phyloP scores from a whole-genome alignment of 2,329 filamentous ascomycete genomes.

The Pseudogymnoascus verrucosus region DNA sequence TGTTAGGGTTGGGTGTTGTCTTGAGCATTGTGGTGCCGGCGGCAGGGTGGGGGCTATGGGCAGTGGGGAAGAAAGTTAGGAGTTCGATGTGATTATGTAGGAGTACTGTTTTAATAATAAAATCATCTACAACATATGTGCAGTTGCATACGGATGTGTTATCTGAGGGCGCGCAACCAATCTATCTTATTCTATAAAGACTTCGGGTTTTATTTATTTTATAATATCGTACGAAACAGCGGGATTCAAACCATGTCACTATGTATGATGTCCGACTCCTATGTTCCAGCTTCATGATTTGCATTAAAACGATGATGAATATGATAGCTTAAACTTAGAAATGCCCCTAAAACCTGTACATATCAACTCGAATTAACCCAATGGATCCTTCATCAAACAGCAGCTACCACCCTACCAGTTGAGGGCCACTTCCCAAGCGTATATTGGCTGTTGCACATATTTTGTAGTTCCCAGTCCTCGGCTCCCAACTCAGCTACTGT shows the following conservation, averaged over 20 bases:
- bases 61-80: not conserved
- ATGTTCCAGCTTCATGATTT: not conserved
- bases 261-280: not conserved
- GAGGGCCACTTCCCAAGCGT: constrained; percentile 38
- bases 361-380: not conserved
- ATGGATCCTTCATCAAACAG: not conserved
- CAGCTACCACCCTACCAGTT: not conserved
- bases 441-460: constrained; percentile 56
- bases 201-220: not conserved
- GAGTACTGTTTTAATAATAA: not conserved
- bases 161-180: not conserved
- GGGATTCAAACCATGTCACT: not conserved
- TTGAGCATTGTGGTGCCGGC: not conserved
- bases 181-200: not conserved
- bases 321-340: not conserved
- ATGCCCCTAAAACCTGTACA: not conserved
- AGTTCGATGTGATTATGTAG: not conserved
- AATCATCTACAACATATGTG: not conserved
- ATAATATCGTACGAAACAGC: not conserved
- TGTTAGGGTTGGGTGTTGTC: constrained; percentile 29
- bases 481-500: constrained; percentile 39
- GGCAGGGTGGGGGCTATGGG: not conserved
- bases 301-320: not conserved
- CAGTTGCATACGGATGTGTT: not conserved
- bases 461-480: constrained; percentile 59